Conservation (phyloP, 2,329 filamentous ascomycete genomes). For the Fusarium neocosmosporiellum region DNA sequence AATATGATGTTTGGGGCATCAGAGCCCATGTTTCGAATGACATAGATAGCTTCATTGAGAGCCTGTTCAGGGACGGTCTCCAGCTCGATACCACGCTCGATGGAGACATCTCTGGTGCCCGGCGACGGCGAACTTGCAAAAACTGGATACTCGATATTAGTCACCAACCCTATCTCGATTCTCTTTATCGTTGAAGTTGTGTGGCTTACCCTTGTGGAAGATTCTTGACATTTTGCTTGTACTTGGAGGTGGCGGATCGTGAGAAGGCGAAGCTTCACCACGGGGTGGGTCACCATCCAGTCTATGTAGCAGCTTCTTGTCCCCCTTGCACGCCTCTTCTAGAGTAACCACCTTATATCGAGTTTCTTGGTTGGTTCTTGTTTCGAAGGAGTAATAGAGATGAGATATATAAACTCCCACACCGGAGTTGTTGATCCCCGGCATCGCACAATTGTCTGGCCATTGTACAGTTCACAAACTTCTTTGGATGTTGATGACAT, state of each 20-base stretch:
- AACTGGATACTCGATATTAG: not conserved
- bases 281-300: not conserved
- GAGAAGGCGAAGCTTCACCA: not conserved
- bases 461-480: not conserved
- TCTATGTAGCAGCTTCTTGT: not conserved
- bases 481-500: not conserved
- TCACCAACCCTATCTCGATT: not conserved
- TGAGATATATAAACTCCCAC: not conserved
- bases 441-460: not conserved
- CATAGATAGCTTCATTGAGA: not conserved
- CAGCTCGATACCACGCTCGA: not conserved
- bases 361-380: fast-evolving
- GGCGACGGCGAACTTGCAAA: not conserved
- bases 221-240: not conserved
- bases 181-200: not conserved
- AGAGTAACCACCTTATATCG: not conserved
- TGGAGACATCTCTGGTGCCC: not conserved
- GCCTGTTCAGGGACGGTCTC: not conserved
- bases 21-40: not conserved
- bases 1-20: not conserved
- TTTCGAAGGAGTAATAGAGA: fast-evolving
- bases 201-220: not conserved
- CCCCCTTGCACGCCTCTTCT: fast-evolving
- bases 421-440: not conserved
- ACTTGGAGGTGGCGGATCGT: not conserved